A percentile compares a stretch with the other conserved stretches of the same genome.
Evolutionary conservation across 2,329 filamentous ascomycete species (phyloP).

Genomic region (Aspergillus ochraceoroseus): DNA sequence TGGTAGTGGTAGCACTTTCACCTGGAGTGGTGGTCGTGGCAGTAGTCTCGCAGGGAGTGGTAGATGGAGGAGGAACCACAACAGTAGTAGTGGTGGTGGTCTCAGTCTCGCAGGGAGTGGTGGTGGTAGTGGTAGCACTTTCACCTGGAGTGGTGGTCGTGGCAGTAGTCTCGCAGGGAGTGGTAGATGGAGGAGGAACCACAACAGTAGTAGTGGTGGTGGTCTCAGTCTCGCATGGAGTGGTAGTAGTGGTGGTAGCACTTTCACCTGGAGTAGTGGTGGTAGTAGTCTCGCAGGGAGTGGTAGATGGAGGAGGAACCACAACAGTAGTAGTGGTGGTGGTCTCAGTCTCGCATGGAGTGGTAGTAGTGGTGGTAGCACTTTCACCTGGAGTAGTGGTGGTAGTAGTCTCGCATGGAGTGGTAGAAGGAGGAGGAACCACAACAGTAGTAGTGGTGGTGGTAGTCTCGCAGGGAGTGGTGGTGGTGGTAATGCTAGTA

Average conservation of each 20-base stretch:
- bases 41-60: slow-evolving; percentile 1
- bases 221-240: slow-evolving; percentile 5
- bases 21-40: too few species aligned
- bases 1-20: background rate
- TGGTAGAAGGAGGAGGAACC: too few species aligned
- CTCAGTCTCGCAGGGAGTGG: slow-evolving; percentile 4
- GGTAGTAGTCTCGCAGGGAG: background rate
- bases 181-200: background rate
- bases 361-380: background rate
- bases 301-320: too few species aligned
- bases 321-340: background rate
- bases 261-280: background rate
- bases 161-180: background rate
- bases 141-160: background rate
- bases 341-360: slow-evolving; percentile 7
- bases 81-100: slow-evolving; percentile 1
- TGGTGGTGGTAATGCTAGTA: background rate
- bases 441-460: too few species aligned
- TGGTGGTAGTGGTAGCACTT: background rate
- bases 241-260: slow-evolving; percentile 1
- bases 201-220: background rate
- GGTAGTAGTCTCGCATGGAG: too few species aligned
- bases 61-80: too few species aligned
- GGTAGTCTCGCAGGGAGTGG: background rate
- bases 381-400: too few species aligned